phyloP scores from a whole-genome alignment of 495 filamentous ascomycete genomes.

The Xylaria intraflava region DNA sequence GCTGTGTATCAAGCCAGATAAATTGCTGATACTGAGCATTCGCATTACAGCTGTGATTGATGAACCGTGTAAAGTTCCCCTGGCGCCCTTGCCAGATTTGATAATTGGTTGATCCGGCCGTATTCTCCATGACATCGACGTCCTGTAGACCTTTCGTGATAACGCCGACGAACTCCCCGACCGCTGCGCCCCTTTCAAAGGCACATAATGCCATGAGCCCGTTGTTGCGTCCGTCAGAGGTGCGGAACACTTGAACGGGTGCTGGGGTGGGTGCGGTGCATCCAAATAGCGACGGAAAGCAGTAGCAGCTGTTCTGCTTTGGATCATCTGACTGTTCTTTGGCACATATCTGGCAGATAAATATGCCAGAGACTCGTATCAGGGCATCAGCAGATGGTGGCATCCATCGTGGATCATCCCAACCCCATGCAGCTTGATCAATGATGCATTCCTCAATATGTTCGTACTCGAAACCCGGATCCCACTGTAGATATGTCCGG shows the following conservation, averaged over 20 bases:
- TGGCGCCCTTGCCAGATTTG: conserved; percentile 31
- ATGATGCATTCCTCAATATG: conserved; percentile 24
- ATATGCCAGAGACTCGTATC: neutral
- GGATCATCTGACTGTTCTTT: conserved; percentile 25
- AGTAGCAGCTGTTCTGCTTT: conserved; percentile 19
- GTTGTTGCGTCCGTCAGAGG: conserved; percentile 24
- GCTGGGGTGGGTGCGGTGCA: conserved; percentile 1
- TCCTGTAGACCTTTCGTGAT: conserved; percentile 25
- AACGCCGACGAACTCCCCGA: conserved; percentile 29
- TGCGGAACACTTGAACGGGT: conserved; percentile 25
- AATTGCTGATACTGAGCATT: conserved; percentile 38
- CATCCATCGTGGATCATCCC: conserved; percentile 20
- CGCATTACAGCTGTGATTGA: conserved; percentile 37
- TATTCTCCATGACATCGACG: conserved; percentile 31
- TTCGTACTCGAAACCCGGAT: conserved; percentile 16
- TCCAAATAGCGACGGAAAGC: conserved; percentile 23
- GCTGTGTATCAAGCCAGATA: conserved; percentile 34
- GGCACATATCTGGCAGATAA: conserved; percentile 17
- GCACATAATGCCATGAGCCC: conserved; percentile 20
- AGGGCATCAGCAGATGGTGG: neutral
- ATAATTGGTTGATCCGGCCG: conserved; percentile 18
- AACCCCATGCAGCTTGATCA: conserved; percentile 22
- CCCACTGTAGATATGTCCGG: conserved; percentile 23
- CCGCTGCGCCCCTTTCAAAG: conserved; percentile 19
- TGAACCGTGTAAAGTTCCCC: conserved; percentile 41